Evolutionary conservation across 2,329 filamentous ascomycete genomes (phyloP).

Genomic region (Epichloe festucae): DNA sequence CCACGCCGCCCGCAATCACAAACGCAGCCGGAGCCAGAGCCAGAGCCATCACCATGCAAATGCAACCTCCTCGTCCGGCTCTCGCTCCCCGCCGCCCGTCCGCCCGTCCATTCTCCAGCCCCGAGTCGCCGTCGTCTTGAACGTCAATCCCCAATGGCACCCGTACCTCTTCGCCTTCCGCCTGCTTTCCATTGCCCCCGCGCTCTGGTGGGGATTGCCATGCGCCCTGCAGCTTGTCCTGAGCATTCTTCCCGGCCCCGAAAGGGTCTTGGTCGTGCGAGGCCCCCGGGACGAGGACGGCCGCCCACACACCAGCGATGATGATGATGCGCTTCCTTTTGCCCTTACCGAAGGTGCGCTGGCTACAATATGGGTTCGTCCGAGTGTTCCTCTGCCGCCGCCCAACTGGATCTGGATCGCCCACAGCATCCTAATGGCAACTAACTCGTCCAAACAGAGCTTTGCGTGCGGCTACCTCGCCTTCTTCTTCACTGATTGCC

Average conservation of each 20-base stretch:
- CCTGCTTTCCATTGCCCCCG: constrained; percentile 57
- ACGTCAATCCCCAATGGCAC: constrained; percentile 61
- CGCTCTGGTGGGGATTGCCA: constrained; percentile 58
- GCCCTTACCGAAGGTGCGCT: constrained; percentile 54
- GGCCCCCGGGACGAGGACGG: background rate
- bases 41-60: background rate
- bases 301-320: constrained; percentile 4
- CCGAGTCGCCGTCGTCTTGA: constrained; percentile 64
- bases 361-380: constrained; percentile 60
- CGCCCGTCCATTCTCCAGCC: constrained; percentile 49
- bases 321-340: constrained; percentile 17
- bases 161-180: constrained; percentile 59
- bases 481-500: constrained; percentile 73
- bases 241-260: constrained; percentile 37
- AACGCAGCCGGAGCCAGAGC: constrained; percentile 1
- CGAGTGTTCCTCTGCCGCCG: background rate
- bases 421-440: background rate
- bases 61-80: background rate
- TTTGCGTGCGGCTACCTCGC: constrained; percentile 65
- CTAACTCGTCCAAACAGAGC: constrained; percentile 35
- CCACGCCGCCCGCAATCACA: background rate
- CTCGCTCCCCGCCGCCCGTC: constrained; percentile 6
- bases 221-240: constrained; percentile 56
- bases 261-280: constrained; percentile 17
- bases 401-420: too few species aligned